phyloP scores from a whole-genome alignment of 148 eudicot species.

The Selenicereus undatus region DNA sequence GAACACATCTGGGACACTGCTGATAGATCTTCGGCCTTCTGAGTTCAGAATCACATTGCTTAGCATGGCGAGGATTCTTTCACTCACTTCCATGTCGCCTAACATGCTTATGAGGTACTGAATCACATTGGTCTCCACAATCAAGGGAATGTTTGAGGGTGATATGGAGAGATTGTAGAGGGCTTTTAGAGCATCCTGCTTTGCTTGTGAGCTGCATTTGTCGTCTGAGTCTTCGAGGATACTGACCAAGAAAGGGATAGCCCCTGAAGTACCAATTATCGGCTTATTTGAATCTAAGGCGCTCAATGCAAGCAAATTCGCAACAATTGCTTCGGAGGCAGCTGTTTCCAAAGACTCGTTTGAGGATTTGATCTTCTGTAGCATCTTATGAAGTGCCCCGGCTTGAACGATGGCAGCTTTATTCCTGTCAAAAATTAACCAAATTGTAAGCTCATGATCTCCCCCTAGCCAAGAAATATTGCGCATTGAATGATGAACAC shows the following conservation, averaged over 20 bases:
- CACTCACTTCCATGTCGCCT: constrained; percentile 78
- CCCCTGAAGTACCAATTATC: constrained; percentile 80
- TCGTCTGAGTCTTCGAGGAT: constrained; percentile 37
- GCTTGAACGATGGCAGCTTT: constrained; percentile 89
- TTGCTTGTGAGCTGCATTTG: constrained; percentile 46
- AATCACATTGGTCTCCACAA: constrained; percentile 58
- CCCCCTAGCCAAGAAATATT: neutral
- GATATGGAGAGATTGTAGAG: constrained; percentile 75
- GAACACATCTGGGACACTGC: constrained; percentile 43
- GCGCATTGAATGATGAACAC: neutral
- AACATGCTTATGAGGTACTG: constrained; percentile 42
- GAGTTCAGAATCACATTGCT: constrained; percentile 56
- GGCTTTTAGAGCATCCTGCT: constrained; percentile 72
- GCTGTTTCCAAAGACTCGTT: constrained; percentile 32
- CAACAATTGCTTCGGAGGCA: constrained; percentile 68
- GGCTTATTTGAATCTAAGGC: constrained; percentile 85
- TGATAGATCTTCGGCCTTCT: constrained; percentile 64
- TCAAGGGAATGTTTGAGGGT: constrained; percentile 43
- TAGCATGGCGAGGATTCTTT: constrained; percentile 64
- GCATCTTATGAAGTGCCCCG: constrained; percentile 91
- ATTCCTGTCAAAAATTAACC: constrained; percentile 46
- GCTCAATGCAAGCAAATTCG: constrained; percentile 85
- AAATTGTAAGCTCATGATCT: neutral
- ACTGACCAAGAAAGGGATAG: constrained; percentile 58
- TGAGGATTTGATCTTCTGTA: constrained; percentile 53